Percentiles rank a stretch among this genome's conserved stretches.
These are phyloP conservation scores for Sorghum bicolor DNA, from an alignment of 176 grass and related monocot species.

Conservation along the genomic window DNA sequence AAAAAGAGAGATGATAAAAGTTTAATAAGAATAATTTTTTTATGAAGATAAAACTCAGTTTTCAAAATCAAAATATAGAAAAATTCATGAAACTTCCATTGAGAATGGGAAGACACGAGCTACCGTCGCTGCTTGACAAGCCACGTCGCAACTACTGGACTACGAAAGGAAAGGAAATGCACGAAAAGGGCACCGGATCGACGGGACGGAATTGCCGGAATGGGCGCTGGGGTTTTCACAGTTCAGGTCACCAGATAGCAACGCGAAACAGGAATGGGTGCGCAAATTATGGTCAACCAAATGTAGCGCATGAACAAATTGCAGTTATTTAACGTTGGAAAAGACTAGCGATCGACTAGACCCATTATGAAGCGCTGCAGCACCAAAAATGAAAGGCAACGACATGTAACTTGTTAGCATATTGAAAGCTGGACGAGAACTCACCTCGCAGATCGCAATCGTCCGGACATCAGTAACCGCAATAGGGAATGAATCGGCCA, in stretches of 20 bases:
- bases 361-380: neutral
- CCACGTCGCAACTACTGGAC: neutral
- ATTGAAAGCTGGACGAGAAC: neutral
- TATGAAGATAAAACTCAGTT: no score
- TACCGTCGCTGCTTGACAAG: neutral
- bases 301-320: neutral
- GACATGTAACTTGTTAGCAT: no score
- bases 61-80: no score
- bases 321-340: neutral
- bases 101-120: no score
- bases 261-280: neutral
- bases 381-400: neutral
- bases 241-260: neutral
- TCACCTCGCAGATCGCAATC: neutral
- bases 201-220: neutral
- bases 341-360: neutral
- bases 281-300: neutral
- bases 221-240: neutral
- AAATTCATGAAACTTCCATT: no score
- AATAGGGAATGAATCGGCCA: slow-evolving; percentile 11
- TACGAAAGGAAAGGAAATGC: neutral
- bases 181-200: neutral
- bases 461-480: neutral
- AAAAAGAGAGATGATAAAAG: no score
- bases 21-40: no score